Base-by-base conservation (phyloP, 441 rosid genomes). In the Arabidopsis hybrid region DNA sequence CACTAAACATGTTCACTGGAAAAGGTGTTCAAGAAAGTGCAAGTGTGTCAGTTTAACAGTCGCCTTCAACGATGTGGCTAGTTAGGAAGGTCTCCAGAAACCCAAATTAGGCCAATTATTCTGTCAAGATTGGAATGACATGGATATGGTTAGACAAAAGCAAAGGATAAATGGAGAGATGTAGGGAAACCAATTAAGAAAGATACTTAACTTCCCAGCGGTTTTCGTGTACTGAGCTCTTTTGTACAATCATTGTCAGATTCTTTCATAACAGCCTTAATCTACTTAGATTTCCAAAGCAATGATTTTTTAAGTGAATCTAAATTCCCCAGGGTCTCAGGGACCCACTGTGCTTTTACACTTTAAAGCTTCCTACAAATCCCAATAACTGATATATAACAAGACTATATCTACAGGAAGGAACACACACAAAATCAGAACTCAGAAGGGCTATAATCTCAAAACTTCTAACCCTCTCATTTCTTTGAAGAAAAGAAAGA, bases 161-260 rank as follows among this genome's bases (percentile, higher is more conserved):
- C 68, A 65, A 77, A 76, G 65, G 73, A 79, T 62, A 73, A 74
- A 80, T 82, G 84, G 78, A 73, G 80, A 79, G 76, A 71, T 76
- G 83, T 65, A 45, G 69, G 81, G 85, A 78, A 83, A 81, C 76
- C 74, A 73, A 38, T 66, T 78, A 79, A 83, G 82, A 87, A 82
- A 85, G 90, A 91, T 84, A 77, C 90, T 86, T 87, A 89, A 82
- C 93, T 89, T 88, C 89, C 75, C 78, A 84, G 85, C 79, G 88
- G 83, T 78, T 76, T 71, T 83, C 81, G 81, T 83, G 57, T 60
- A 75, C 51, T 83, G 79, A 74, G 62, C 60, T 60, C 80, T 80
- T 85, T 85, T 85, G 84, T 73, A 82, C 81, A 83, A 87, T 82
- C 86, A 76, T 79, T 86, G 78, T 81, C 89, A 84, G 96, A 89